Evolutionary conservation across 768 basidiomycete genomes (phyloP).

Genomic region (Artomyces pyxidatus): DNA sequence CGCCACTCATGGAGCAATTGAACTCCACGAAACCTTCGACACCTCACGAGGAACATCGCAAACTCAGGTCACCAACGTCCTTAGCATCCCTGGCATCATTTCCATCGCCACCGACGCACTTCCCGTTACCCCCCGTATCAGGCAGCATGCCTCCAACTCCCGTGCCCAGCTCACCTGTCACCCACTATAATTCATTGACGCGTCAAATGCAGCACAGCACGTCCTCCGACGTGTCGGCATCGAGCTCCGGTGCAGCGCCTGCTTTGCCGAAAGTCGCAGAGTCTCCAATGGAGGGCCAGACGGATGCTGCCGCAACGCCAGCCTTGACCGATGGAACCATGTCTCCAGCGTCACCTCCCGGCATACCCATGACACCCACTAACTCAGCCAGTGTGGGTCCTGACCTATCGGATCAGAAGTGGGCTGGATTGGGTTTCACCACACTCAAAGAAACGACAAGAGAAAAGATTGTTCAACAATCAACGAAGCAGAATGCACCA

Average conservation of each 20-base stretch:
- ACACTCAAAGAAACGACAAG: background rate
- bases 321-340: background rate
- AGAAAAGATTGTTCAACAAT: too few species aligned
- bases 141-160: constrained; percentile 11
- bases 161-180: constrained; percentile 2
- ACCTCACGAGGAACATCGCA: constrained; percentile 13
- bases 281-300: background rate
- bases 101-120: constrained; percentile 64
- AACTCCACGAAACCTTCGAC: constrained; percentile 1
- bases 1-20: background rate
- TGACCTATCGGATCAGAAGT: background rate
- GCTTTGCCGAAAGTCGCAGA: background rate
- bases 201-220: constrained; percentile 1
- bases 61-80: constrained; percentile 32
- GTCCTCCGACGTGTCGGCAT: constrained; percentile 10
- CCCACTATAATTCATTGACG: background rate
- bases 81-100: constrained; percentile 69
- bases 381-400: background rate
- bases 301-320: background rate
- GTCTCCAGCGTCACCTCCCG: background rate
- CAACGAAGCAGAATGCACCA: background rate
- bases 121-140: constrained; percentile 47
- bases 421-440: background rate
- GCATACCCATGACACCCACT: background rate
- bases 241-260: background rate